Conservation (phyloP, 1,284 basidiomycete genomes). For the Taiwanofungus camphoratus region DNA sequence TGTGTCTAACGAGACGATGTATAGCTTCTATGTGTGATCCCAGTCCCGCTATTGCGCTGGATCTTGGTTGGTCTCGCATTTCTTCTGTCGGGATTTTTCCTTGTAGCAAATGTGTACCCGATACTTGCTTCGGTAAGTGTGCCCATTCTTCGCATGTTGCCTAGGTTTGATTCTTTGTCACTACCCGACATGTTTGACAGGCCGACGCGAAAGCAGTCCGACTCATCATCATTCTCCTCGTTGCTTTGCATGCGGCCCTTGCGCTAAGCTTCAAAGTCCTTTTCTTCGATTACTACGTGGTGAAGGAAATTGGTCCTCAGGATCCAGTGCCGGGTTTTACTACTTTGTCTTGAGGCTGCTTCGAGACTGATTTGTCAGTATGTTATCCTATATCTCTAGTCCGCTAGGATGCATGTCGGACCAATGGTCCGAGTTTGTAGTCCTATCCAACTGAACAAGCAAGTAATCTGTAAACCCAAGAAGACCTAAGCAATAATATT, state of each 20-base stretch:
- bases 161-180: neutral
- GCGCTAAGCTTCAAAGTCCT: slow-evolving; percentile 81
- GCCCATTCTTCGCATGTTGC: neutral
- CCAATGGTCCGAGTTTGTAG: too few relatives aligned
- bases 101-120: slow-evolving; percentile 83
- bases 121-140: slow-evolving; percentile 74
- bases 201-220: slow-evolving; percentile 82
- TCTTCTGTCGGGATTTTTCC: slow-evolving; percentile 75
- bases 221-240: slow-evolving; percentile 70
- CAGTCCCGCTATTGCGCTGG: slow-evolving; percentile 77
- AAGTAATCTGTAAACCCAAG: too few relatives aligned
- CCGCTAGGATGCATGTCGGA: too few relatives aligned
- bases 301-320: slow-evolving; percentile 43
- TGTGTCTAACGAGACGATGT: neutral
- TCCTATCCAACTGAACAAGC: too few relatives aligned
- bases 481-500: too few relatives aligned
- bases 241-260: slow-evolving; percentile 63
- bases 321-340: slow-evolving; percentile 26
- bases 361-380: too few relatives aligned
- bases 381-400: too few relatives aligned
- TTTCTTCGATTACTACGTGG: slow-evolving; percentile 82
- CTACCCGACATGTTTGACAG: slow-evolving; percentile 32
- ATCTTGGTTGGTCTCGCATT: slow-evolving; percentile 68
- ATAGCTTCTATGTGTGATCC: slow-evolving; percentile 79
- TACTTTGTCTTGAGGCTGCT: neutral